phyloP scores from a whole-genome alignment of 441 rosid species.

The Syzygium malaccense region DNA sequence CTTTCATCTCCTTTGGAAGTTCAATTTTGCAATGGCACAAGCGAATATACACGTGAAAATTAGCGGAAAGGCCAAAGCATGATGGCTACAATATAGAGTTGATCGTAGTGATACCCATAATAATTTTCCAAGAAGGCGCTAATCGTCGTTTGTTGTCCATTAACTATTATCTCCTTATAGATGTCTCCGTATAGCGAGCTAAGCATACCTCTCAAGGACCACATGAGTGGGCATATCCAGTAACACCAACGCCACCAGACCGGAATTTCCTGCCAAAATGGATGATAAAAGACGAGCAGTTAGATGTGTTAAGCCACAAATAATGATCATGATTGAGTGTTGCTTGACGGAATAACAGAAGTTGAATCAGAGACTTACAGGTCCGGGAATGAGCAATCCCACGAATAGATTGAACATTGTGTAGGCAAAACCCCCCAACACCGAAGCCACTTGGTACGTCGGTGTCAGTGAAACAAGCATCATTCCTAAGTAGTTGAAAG shows the following conservation, averaged over 20 bases:
- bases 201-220: conserved; percentile 29
- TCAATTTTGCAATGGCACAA: conserved; percentile 18
- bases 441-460: conserved; percentile 20
- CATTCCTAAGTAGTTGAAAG: conserved; percentile 27
- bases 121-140: conserved; percentile 12
- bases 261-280: conserved; percentile 17
- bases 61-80: conserved; percentile 21
- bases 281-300: not conserved
- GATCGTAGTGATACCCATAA: conserved; percentile 13
- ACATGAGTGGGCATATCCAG: conserved; percentile 28
- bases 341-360: not conserved
- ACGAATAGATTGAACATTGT: conserved; percentile 13
- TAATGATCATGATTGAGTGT: not conserved
- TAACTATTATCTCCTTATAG: conserved; percentile 8
- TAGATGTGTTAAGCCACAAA: not conserved
- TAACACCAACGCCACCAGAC: conserved; percentile 34
- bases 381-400: conserved; percentile 24
- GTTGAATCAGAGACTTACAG: conserved; percentile 9
- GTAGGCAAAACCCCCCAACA: conserved; percentile 11
- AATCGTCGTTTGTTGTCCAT: conserved; percentile 16
- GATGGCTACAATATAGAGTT: conserved; percentile 13
- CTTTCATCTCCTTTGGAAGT: conserved; percentile 24
- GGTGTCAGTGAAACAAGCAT: conserved; percentile 27
- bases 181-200: conserved; percentile 32
- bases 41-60: conserved; percentile 18